Conservation (phyloP, 2,329 filamentous ascomycete genomes). For the Aspergillus sclerotialis region DNA sequence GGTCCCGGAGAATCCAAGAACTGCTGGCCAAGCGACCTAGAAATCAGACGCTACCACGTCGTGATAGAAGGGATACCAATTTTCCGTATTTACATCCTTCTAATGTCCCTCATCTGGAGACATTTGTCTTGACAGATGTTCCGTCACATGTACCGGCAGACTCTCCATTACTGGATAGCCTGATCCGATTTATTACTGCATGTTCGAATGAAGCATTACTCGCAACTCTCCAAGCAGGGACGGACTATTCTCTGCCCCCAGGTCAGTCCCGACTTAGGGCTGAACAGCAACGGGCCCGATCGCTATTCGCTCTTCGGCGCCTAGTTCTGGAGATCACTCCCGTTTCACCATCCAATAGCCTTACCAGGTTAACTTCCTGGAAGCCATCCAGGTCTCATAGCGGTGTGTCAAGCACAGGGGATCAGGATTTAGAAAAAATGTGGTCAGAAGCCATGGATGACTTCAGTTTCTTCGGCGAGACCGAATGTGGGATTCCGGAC, state of each 20-base stretch:
- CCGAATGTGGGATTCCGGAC: conserved; percentile 47
- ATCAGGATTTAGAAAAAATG: conserved; percentile 52
- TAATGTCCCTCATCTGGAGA: conserved; percentile 48
- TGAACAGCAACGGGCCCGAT: conserved; percentile 42
- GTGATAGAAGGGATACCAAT: conserved; percentile 17
- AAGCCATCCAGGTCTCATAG: conserved; percentile 39
- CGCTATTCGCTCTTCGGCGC: conserved; percentile 49
- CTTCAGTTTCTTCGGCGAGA: conserved; percentile 56
- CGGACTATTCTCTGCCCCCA: conserved; percentile 55
- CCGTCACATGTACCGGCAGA: conserved; percentile 38
- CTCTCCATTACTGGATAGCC: conserved; percentile 34
- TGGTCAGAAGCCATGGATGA: conserved; percentile 54
- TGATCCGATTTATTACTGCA: conserved; percentile 50
- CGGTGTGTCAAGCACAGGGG: conserved; percentile 47
- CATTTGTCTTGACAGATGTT: conserved; percentile 51
- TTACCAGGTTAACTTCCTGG: conserved; percentile 24
- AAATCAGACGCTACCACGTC: conserved; percentile 21
- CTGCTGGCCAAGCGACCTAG: conserved; percentile 33
- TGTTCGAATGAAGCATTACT: conserved; percentile 51
- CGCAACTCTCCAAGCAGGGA: conserved; percentile 45
- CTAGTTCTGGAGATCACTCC: conserved; percentile 50
- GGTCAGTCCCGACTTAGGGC: conserved; percentile 45
- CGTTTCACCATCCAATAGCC: conserved; percentile 11
- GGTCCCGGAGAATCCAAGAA: conserved; percentile 27
- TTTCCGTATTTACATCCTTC: conserved; percentile 45